A percentile compares a stretch with the other conserved stretches of the same genome.
These are phyloP conservation scores for Penicillium argentinense DNA, from an alignment of 495 filamentous ascomycete genomes.

Conservation along the genomic window DNA sequence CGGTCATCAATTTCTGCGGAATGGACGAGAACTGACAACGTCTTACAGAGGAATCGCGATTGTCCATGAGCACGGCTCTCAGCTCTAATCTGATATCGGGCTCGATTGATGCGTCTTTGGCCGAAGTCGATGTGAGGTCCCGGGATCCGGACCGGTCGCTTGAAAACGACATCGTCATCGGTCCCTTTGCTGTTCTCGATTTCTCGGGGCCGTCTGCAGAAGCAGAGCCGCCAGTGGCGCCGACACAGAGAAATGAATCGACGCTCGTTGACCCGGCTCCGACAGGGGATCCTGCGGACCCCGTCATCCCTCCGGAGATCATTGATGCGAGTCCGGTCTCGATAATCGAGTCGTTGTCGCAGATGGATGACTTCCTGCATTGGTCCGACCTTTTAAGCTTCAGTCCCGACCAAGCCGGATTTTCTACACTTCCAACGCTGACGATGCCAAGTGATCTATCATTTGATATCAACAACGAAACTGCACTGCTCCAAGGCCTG, in stretches of 20 bases:
- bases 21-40: not conserved
- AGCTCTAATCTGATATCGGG: constrained; percentile 25
- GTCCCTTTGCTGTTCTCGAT: constrained; percentile 34
- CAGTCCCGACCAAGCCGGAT: constrained; percentile 22
- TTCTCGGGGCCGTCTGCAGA: constrained; percentile 11
- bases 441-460: constrained; percentile 20
- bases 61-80: constrained; percentile 33
- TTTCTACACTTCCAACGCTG: constrained; percentile 13
- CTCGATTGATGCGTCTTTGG: constrained; percentile 34
- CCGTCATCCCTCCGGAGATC: constrained; percentile 7
- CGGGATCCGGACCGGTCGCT: constrained; percentile 21
- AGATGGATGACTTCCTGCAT: constrained; percentile 36
- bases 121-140: constrained; percentile 29
- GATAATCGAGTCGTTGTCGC: constrained; percentile 26
- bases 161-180: constrained; percentile 29
- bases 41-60: constrained; percentile 27
- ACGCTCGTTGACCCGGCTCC: not conserved
- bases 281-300: not conserved
- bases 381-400: constrained; percentile 36
- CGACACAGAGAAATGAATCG: not conserved
- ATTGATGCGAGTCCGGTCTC: constrained; percentile 14
- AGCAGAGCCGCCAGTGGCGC: not conserved
- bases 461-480: constrained; percentile 13
- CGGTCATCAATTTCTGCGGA: not conserved
- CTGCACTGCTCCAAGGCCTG: constrained; percentile 1